Conservation (phyloP, 202 grass and related monocot genomes). For the Zoysia matrella region DNA sequence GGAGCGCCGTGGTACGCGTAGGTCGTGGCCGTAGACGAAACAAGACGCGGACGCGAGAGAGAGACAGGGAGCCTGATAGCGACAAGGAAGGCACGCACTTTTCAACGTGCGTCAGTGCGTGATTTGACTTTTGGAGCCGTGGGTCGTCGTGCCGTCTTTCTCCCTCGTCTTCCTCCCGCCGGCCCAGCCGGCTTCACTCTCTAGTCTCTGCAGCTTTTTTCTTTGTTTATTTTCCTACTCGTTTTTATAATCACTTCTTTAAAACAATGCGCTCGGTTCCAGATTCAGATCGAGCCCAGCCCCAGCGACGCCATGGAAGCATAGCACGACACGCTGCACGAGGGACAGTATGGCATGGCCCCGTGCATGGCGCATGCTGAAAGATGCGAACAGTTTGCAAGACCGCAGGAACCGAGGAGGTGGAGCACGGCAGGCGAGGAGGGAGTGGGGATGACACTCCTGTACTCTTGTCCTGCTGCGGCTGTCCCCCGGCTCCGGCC, state of each 20-base stretch:
- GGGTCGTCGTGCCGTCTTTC: background rate
- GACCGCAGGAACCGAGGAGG: no score
- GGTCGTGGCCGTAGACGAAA: conserved; percentile 17
- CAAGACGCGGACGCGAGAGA: background rate
- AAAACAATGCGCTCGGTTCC: background rate
- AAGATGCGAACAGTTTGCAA: no score
- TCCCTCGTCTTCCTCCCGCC: background rate
- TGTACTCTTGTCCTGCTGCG: no score
- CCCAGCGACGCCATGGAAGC: no score
- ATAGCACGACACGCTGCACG: no score
- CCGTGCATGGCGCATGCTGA: no score
- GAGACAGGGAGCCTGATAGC: background rate
- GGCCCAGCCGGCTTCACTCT: background rate
- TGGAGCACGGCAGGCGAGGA: no score
- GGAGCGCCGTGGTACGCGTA: background rate
- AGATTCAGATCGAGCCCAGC: no score
- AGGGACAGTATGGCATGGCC: no score
- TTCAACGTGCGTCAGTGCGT: conserved; percentile 54
- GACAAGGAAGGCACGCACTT: conserved; percentile 37
- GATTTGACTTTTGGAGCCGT: conserved; percentile 54
- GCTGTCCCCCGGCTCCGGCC: no score
- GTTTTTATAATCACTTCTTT: background rate
- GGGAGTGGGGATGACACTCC: no score
- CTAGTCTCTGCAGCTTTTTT: background rate
- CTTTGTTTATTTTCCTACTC: background rate